These are phyloP conservation scores for Penicillium sp. DNA, from an alignment of 2,329 filamentous ascomycete genomes.

Conservation along the genomic window DNA sequence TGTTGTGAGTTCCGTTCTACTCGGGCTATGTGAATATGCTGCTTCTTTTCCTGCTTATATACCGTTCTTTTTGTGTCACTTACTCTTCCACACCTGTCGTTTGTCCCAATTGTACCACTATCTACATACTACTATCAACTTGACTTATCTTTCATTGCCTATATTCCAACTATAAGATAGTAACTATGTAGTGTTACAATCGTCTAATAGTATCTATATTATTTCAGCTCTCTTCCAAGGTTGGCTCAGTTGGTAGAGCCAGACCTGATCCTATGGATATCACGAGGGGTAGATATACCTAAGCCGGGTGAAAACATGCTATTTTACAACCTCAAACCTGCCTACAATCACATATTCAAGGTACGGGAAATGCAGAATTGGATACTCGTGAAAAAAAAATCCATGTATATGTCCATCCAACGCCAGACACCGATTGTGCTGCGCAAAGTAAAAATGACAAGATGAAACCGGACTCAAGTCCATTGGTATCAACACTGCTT, in stretches of 20 bases:
- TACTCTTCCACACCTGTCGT: neutral
- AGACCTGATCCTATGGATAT: neutral
- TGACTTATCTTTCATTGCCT: neutral
- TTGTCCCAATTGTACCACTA: slow-evolving; percentile 5
- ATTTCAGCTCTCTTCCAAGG: neutral
- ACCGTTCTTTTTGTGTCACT: neutral
- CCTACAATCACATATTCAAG: neutral
- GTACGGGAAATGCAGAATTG: neutral
- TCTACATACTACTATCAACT: slow-evolving; percentile 2
- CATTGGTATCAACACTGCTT: slow-evolving; percentile 1
- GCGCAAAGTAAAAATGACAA: slow-evolving; percentile 11
- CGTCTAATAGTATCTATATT: neutral
- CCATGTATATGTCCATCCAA: slow-evolving; percentile 20
- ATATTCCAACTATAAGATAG: neutral
- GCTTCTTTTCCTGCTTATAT: neutral
- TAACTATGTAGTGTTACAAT: neutral
- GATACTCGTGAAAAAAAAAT: slow-evolving; percentile 4
- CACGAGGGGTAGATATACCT: neutral
- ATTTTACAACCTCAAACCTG: neutral
- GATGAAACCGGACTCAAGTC: neutral
- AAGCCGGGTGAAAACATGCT: neutral
- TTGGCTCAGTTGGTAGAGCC: neutral
- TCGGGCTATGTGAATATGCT: slow-evolving; percentile 10
- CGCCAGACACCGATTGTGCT: slow-evolving; percentile 29
- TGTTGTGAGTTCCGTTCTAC: neutral